A percentile compares a stretch with the other conserved stretches of the same genome.
phyloP scores from a whole-genome alignment of 2,329 filamentous ascomycete genomes.

The Rosellinia necatrix region DNA sequence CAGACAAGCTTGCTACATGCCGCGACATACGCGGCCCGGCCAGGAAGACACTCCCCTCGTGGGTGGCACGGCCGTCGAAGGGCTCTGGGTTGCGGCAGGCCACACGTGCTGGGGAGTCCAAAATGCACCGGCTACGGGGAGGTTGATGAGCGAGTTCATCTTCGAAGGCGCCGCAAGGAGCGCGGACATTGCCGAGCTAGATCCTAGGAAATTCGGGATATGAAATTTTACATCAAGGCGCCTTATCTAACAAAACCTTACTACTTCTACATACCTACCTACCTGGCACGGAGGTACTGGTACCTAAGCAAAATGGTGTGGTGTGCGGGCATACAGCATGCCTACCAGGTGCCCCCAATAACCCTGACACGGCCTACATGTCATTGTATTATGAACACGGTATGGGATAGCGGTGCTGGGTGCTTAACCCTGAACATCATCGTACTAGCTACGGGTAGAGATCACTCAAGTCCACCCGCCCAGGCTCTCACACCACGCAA shows the following conservation, averaged over 20 bases:
- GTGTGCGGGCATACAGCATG: no score
- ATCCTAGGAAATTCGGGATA: constrained; percentile 68
- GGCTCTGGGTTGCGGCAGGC: constrained; percentile 80
- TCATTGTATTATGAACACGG: no score
- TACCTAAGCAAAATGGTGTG: no score
- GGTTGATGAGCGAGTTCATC: constrained; percentile 77
- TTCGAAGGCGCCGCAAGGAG: constrained; percentile 74
- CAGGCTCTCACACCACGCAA: no score
- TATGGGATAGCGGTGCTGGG: no score
- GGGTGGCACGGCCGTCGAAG: constrained; percentile 72
- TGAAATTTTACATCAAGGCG: constrained; percentile 36
- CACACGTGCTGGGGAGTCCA: constrained; percentile 99
- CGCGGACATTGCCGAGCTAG: constrained; percentile 67
- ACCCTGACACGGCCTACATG: no score
- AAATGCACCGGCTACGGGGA: constrained; percentile 87
- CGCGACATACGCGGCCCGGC: constrained; percentile 70
- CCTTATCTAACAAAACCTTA: background rate
- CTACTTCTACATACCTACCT: background rate
- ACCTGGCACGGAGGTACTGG: no score
- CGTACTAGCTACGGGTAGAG: no score
- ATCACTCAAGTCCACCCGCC: background rate
- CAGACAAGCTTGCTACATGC: constrained; percentile 91
- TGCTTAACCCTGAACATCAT: no score
- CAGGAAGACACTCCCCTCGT: constrained; percentile 72
- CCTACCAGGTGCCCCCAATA: no score